Evolutionary conservation across 2,329 filamentous ascomycete species (phyloP), one percentile per base, ranked within the genome.

Genomic region (Colletotrichum salicis): DNA sequence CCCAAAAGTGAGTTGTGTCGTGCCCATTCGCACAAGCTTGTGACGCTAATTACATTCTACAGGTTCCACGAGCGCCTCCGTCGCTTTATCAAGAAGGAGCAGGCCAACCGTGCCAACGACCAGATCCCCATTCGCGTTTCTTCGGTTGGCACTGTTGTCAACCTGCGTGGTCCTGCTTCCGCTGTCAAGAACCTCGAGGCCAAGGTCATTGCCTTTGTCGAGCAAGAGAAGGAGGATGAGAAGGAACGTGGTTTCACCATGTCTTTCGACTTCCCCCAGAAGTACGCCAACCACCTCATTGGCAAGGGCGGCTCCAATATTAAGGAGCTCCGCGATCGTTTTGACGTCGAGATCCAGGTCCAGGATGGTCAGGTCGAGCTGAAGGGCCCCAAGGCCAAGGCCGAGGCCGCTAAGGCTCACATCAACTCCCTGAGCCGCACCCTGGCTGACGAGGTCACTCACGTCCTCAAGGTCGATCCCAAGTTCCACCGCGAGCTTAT

Each of bases 401-500:
- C 95, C 1, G 95, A 97, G 81, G 90, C 91, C 61, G 94, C 94
- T 74, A 96, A 93, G 82, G 85, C 91, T 51, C 91, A 97, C 78
- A 98, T 99, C 76, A 86, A 91, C 74, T 88, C 91, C 51, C 85
- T 98, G 75, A 92, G 90, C 52, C 94, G 93, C 80, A 93, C 93
- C 80, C 89, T 97, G 77, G 95, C 97, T 64, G 96, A 99, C 77
- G 96, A 99, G 85, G 91, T 93, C 5, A 97, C 92, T 1, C 92
- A 97, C 81, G 86, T 90, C 13, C 87, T 99, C 67, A 97, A 97
- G 86, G 93, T 99, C 76, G 94, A 97, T 69, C 93, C 96, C 67
- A 94, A 97, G 84, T 98, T 93, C 83, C 96, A 99, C 83, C 90
- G 94, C 72, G 95, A 98, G 80, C 87, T 99, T 67, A 99, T 99